A percentile compares a stretch with the other conserved stretches of the same genome.
phyloP scores from a whole-genome alignment of 495 filamentous ascomycete species.

The Gamarada debralockiae region DNA sequence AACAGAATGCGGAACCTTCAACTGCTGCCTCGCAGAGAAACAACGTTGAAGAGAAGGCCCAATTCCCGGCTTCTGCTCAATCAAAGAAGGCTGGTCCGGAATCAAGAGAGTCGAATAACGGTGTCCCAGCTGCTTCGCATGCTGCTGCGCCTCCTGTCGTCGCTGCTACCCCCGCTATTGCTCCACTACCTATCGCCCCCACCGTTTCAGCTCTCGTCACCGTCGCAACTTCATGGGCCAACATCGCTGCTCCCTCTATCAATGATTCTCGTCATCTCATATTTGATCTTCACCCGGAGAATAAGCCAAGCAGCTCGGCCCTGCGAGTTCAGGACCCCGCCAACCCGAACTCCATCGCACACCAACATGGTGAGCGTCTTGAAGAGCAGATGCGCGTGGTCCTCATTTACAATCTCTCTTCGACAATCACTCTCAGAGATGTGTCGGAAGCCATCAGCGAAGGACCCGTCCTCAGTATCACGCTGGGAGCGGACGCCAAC shows the following conservation, averaged over 20 bases:
- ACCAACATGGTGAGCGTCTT: neutral
- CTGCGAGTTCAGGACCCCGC: constrained; percentile 1
- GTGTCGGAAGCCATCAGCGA: constrained; percentile 21
- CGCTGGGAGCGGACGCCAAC: constrained; percentile 14
- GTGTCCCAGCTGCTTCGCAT: neutral
- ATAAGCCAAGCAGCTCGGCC: neutral
- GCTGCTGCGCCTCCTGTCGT: neutral
- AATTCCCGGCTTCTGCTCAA: neutral
- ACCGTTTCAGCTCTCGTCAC: neutral
- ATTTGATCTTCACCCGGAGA: constrained; percentile 8
- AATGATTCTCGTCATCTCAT: neutral
- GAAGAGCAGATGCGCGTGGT: constrained; percentile 18
- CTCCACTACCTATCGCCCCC: neutral
- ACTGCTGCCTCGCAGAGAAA: too few relatives aligned
- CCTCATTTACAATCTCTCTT: constrained; percentile 18
- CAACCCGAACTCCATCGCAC: constrained; percentile 2
- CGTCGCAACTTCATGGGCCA: constrained; percentile 17
- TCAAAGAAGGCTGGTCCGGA: neutral
- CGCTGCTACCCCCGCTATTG: neutral
- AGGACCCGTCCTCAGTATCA: constrained; percentile 16
- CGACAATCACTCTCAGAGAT: constrained; percentile 14
- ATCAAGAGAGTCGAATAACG: neutral
- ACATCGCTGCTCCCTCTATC: constrained; percentile 9
- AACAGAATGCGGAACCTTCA: too few relatives aligned
- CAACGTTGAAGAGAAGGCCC: too few relatives aligned